Conservation (phyloP, 805 yeast genomes). For the Ascoidea asiatica region DNA sequence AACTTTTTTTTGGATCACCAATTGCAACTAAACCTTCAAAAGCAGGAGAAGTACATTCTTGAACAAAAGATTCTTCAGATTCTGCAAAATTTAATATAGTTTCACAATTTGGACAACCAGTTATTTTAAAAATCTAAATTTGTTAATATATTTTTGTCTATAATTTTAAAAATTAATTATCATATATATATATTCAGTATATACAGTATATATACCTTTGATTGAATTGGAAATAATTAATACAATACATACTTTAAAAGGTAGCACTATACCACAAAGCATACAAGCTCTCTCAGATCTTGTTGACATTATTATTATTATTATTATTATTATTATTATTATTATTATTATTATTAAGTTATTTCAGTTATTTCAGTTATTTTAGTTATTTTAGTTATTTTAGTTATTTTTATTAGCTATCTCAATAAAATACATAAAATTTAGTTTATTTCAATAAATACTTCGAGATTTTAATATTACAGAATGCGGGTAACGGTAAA, state of each 20-base stretch:
- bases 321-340: too few species aligned
- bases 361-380: too few species aligned
- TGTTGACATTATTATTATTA: slow-evolving; percentile 24
- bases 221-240: neutral
- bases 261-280: slow-evolving; percentile 89
- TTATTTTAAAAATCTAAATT: slow-evolving; percentile 47
- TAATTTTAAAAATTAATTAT: slow-evolving; percentile 2
- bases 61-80: slow-evolving; percentile 72
- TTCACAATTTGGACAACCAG: slow-evolving; percentile 96
- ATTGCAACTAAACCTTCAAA: slow-evolving; percentile 92
- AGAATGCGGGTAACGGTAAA: too few species aligned
- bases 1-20: slow-evolving; percentile 71
- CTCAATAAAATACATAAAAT: too few species aligned
- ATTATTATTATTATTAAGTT: too few species aligned
- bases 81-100: slow-evolving; percentile 63
- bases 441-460: too few species aligned
- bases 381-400: too few species aligned
- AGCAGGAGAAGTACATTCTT: slow-evolving; percentile 91
- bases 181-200: slow-evolving; percentile 7
- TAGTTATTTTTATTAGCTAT: too few species aligned
- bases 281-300: slow-evolving; percentile 88
- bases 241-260: slow-evolving; percentile 35
- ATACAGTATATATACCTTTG: neutral
- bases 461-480: too few species aligned
- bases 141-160: neutral